Conservation (phyloP, 2,329 filamentous ascomycete species). For the Trichoderma hamatum region DNA sequence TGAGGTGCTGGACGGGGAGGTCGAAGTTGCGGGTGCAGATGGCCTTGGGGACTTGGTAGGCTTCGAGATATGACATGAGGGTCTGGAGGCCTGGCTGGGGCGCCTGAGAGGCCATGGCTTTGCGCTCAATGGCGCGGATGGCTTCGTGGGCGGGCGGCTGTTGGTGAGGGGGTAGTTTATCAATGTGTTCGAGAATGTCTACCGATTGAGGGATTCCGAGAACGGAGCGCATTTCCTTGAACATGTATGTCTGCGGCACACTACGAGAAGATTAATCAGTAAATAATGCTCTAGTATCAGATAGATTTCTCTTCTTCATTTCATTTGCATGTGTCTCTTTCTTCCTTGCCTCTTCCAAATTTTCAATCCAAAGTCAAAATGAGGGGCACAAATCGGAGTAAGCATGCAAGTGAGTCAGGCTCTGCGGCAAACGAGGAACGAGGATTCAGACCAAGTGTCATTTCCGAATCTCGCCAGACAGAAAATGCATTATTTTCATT, state of each 20-base stretch:
- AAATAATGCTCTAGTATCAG: neutral
- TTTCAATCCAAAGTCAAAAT: neutral
- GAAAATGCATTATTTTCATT: neutral
- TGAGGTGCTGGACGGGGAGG: conserved; percentile 71
- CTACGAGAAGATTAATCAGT: conserved; percentile 47
- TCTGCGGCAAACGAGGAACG: neutral
- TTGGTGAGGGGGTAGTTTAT: conserved; percentile 63
- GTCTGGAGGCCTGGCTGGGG: conserved; percentile 77
- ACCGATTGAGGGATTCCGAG: conserved; percentile 70
- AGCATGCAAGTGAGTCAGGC: conserved; percentile 25
- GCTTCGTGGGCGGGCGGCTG: conserved; percentile 69
- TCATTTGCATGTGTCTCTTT: neutral
- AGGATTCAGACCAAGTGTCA: conserved; percentile 5
- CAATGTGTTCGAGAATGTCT: conserved; percentile 91
- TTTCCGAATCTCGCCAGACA: neutral
- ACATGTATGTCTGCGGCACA: conserved; percentile 95
- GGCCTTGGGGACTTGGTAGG: conserved; percentile 68
- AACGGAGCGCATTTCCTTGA: conserved; percentile 77
- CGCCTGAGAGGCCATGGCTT: conserved; percentile 76
- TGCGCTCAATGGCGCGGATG: conserved; percentile 78
- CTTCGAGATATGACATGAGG: conserved; percentile 83
- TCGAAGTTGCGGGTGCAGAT: conserved; percentile 97
- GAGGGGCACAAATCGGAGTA: neutral
- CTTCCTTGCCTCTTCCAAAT: neutral
- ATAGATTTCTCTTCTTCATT: neutral